A percentile compares a stretch with the other conserved stretches of the same genome.
Evolutionary conservation across 352 stramenopile genomes (phyloP).

Genomic region (Pseudoperonospora humuli): DNA sequence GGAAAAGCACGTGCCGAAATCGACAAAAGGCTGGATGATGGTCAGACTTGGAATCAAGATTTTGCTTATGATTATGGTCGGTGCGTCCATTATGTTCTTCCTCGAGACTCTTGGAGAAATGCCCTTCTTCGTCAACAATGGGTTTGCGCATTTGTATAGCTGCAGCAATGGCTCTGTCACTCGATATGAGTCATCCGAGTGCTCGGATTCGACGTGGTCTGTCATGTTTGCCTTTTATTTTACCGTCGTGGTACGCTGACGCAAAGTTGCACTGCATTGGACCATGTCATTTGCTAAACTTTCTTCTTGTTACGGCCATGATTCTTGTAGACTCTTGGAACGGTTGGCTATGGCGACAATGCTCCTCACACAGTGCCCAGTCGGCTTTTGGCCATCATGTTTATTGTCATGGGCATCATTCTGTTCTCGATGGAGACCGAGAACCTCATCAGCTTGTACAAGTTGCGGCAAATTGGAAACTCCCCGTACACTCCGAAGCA

Average conservation of each 20-base stretch:
- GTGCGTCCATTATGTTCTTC: slow-evolving; percentile 78
- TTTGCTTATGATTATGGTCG: slow-evolving; percentile 78
- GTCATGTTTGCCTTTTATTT: slow-evolving; percentile 88
- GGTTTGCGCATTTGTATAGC: slow-evolving; percentile 75
- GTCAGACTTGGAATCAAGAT: slow-evolving; percentile 66
- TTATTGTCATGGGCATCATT: slow-evolving; percentile 84
- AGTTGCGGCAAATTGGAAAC: slow-evolving; percentile 73
- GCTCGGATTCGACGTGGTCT: slow-evolving; percentile 65
- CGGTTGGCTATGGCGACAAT: slow-evolving; percentile 85
- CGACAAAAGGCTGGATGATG: slow-evolving; percentile 80
- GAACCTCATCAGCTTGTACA: slow-evolving; percentile 82
- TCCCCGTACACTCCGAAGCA: slow-evolving; percentile 61
- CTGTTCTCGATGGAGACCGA: slow-evolving; percentile 87
- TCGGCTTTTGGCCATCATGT: slow-evolving; percentile 78
- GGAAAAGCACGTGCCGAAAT: slow-evolving; percentile 61
- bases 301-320: not conserved
- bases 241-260: slow-evolving; percentile 64
- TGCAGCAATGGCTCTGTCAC: slow-evolving; percentile 60
- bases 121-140: slow-evolving; percentile 66
- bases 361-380: slow-evolving; percentile 75
- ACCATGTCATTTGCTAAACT: slow-evolving; percentile 1
- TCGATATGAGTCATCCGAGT: slow-evolving; percentile 33
- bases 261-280: not conserved
- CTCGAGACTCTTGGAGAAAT: slow-evolving; percentile 84
- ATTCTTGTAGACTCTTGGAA: slow-evolving; percentile 62